Evolutionary conservation across 768 basidiomycete species (phyloP).

Genomic region (Agrocybe pediades): DNA sequence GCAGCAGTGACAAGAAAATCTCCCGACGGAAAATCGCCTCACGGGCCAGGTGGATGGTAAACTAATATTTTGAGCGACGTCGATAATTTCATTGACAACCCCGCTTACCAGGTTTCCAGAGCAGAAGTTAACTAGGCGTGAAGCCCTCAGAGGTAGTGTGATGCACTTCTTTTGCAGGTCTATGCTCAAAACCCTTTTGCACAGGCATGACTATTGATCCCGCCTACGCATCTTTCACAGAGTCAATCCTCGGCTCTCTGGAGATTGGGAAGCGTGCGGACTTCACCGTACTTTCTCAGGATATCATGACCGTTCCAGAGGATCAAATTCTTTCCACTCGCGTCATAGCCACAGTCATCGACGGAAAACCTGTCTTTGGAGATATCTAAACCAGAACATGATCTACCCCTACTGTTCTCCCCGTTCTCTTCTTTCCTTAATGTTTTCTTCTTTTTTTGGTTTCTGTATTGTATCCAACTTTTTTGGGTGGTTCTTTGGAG

Average conservation of each 20-base stretch:
- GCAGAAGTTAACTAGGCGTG: constrained; percentile 70
- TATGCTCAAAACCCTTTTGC: constrained; percentile 1
- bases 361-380: constrained; percentile 57
- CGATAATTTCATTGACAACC: not conserved
- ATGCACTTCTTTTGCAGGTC: not conserved
- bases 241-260: constrained; percentile 73
- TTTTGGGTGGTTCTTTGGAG: constrained; percentile 1
- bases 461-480: constrained; percentile 1
- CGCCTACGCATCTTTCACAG: constrained; percentile 86
- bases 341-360: constrained; percentile 77
- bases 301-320: constrained; percentile 72
- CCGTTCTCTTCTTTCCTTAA: constrained; percentile 2
- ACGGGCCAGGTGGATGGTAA: constrained; percentile 83
- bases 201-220: constrained; percentile 86
- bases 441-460: constrained; percentile 4
- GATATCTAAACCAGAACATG: constrained; percentile 19
- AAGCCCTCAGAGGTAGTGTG: constrained; percentile 68
- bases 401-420: not conserved
- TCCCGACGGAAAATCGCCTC: constrained; percentile 71
- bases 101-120: constrained; percentile 71
- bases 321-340: constrained; percentile 64
- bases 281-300: constrained; percentile 79
- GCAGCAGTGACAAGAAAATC: constrained; percentile 83
- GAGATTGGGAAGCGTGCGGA: constrained; percentile 81
- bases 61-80: constrained; percentile 18